Conservation (phyloP, 176 grass and related monocot species). For the Puccinellia tenuiflora region DNA sequence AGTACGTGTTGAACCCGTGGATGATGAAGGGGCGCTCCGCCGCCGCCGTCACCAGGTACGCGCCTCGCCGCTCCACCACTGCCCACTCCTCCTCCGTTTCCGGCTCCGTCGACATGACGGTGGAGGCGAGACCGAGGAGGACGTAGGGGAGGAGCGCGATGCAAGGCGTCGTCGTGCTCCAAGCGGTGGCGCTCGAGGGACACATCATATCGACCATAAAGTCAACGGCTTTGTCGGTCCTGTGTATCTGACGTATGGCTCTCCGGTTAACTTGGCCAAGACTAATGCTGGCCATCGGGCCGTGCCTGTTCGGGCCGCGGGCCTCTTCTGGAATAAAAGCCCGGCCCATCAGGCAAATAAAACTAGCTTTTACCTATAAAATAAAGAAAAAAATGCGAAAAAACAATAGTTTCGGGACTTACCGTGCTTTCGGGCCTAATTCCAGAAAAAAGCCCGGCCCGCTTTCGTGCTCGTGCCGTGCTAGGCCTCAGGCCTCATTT, state of each 20-base stretch:
- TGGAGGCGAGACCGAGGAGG: slow-evolving; percentile 8
- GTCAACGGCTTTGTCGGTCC: neutral
- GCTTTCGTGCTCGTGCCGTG: too few species aligned
- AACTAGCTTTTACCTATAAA: too few species aligned
- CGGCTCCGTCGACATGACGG: neutral
- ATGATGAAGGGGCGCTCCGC: slow-evolving; percentile 47
- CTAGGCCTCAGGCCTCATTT: too few species aligned
- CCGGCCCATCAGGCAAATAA: too few species aligned
- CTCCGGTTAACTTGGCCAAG: too few species aligned
- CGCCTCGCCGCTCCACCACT: slow-evolving; percentile 41
- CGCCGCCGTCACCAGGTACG: slow-evolving; percentile 36
- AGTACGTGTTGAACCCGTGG: slow-evolving; percentile 83
- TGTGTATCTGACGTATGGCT: neutral
- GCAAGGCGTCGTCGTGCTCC: neutral
- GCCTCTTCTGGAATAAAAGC: too few species aligned
- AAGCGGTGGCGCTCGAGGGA: neutral
- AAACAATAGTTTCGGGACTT: too few species aligned
- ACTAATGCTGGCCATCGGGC: too few species aligned
- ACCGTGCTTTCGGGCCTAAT: too few species aligned
- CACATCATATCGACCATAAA: neutral
- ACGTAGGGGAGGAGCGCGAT: neutral
- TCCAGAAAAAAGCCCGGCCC: too few species aligned
- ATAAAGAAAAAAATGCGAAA: too few species aligned
- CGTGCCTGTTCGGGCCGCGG: too few species aligned
- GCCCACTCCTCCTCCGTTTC: slow-evolving; percentile 30